Conservation (phyloP, 75 land plant species). For the Pinus albicaulis region DNA sequence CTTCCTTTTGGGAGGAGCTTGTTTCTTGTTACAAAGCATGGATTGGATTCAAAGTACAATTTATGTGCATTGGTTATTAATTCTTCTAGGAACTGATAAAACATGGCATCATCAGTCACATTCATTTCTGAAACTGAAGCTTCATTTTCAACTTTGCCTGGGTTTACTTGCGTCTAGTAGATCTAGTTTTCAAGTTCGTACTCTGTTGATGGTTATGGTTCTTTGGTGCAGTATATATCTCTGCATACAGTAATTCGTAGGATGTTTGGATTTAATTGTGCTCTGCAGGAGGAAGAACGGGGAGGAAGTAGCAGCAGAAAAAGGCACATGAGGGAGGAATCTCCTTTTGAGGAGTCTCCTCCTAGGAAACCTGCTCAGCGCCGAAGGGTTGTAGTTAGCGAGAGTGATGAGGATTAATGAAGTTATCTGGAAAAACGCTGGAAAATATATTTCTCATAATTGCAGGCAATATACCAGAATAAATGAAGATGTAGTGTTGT, state of each 20-base stretch:
- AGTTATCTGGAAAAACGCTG: no score
- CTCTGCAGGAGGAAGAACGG: conserved; percentile 43
- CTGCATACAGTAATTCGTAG: conserved; percentile 1
- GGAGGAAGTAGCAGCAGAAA: conserved; percentile 69
- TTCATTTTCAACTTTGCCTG: background rate
- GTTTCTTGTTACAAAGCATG: background rate
- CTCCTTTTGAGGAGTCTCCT: conserved; percentile 50
- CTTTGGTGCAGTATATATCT: background rate
- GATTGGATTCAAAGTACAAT: background rate
- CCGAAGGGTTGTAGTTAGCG: conserved; percentile 82
- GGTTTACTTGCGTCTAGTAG: background rate
- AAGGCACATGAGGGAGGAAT: conserved; percentile 21
- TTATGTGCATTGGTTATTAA: background rate
- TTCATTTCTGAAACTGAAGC: background rate
- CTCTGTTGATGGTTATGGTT: background rate
- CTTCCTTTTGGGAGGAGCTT: background rate
- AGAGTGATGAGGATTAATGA: conserved; percentile 91
- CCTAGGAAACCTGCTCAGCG: conserved; percentile 63
- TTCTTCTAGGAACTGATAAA: background rate
- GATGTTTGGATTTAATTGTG: background rate
- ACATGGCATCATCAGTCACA: background rate
- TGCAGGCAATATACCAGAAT: no score
- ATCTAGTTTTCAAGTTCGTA: background rate
- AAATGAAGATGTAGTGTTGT: no score
- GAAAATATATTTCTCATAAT: no score